These are phyloP conservation scores for Stagonosporopsis cucurbitacearum DNA, from an alignment of 2,329 filamentous ascomycete species.

Conservation along the genomic window DNA sequence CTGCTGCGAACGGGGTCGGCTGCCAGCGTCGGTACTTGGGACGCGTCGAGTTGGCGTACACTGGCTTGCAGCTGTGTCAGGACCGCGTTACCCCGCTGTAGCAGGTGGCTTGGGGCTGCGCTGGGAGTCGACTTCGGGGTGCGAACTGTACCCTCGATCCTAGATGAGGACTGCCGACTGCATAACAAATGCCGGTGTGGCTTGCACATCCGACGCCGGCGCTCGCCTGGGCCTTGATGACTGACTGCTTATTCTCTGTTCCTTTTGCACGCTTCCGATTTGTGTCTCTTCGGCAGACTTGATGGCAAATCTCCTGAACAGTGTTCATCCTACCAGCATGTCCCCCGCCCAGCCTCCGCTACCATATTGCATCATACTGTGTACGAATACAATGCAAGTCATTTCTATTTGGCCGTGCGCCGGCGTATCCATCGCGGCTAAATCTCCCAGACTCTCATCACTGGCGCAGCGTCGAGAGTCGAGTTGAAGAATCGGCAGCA, in stretches of 20 bases:
- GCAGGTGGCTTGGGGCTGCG: slow-evolving; percentile 7
- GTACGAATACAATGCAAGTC: too few relatives aligned
- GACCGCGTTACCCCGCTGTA: slow-evolving; percentile 18
- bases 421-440: not conserved
- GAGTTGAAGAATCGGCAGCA: not conserved
- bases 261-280: not conserved
- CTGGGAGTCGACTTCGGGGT: not conserved
- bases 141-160: too few relatives aligned
- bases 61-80: slow-evolving; percentile 2
- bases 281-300: too few relatives aligned
- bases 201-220: not conserved
- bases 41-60: not conserved
- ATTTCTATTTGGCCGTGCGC: too few relatives aligned
- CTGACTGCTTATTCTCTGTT: not conserved
- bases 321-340: not conserved
- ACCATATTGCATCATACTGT: too few relatives aligned
- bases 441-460: not conserved
- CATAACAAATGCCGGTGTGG: too few relatives aligned
- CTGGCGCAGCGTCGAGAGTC: not conserved
- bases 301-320: not conserved
- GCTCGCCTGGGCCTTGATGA: not conserved
- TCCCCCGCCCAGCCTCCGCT: too few relatives aligned
- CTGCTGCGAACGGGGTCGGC: slow-evolving; percentile 12
- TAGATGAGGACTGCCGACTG: too few relatives aligned
- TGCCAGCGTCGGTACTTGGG: slow-evolving; percentile 20